phyloP scores from a whole-genome alignment of 139 green algal species.

The Chlorella sp. region DNA sequence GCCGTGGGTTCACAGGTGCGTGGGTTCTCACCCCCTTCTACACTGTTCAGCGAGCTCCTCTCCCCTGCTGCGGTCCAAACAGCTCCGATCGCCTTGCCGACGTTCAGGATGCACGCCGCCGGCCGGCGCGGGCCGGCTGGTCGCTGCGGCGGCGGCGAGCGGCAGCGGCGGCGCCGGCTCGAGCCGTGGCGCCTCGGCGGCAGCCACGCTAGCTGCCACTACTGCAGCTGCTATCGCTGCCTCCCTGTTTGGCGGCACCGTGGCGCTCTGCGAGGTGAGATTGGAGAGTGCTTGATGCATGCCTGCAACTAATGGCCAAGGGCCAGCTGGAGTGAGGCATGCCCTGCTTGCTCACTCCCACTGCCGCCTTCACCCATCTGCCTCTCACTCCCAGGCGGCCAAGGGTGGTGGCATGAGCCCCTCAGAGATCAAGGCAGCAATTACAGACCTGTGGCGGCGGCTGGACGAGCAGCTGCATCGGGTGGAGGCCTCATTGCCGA shows the following conservation, averaged over 20 bases:
- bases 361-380: neutral
- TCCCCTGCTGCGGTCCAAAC: too few relatives aligned
- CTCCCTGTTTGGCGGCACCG: neutral
- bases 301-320: too few relatives aligned
- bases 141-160: neutral
- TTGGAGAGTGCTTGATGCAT: neutral
- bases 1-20: too few relatives aligned
- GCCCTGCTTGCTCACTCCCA: too few relatives aligned
- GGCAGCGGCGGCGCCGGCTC: neutral
- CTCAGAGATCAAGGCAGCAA: neutral
- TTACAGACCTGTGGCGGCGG: constrained; percentile 31
- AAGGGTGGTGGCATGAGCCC: neutral
- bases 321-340: too few relatives aligned
- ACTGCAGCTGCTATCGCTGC: neutral
- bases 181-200: neutral
- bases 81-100: too few relatives aligned
- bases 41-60: too few relatives aligned
- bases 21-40: too few relatives aligned
- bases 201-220: neutral
- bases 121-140: neutral
- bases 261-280: constrained; percentile 10
- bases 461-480: constrained; percentile 48
- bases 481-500: constrained; percentile 24
- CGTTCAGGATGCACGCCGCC: neutral
- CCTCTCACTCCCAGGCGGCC: neutral